A percentile compares a stretch with the other conserved stretches of the same genome.
Conservation (phyloP, 1,284 basidiomycete species). For the Leccinum variabile region DNA sequence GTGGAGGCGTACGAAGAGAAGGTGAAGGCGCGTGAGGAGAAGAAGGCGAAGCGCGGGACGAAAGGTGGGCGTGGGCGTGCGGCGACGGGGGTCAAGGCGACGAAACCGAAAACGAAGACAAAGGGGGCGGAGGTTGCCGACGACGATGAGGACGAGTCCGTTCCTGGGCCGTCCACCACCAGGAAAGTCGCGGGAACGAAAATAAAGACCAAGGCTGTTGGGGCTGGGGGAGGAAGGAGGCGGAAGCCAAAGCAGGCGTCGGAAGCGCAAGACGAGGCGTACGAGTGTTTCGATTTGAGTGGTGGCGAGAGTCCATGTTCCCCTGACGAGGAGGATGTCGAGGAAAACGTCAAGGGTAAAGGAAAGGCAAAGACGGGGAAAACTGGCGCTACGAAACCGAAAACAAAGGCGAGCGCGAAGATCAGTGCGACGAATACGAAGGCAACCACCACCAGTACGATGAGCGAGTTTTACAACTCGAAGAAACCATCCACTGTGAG, state of each 20-base stretch:
- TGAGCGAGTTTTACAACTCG: constrained; percentile 18
- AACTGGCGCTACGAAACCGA: neutral
- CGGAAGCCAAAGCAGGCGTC: constrained; percentile 28
- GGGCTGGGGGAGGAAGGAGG: constrained; percentile 10
- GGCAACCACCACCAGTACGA: constrained; percentile 8
- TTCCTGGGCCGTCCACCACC: constrained; percentile 6
- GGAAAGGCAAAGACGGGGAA: constrained; percentile 5
- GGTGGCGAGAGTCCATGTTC: constrained; percentile 27
- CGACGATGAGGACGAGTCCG: neutral
- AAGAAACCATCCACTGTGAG: constrained; percentile 14
- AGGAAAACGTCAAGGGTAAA: constrained; percentile 6
- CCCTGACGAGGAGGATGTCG: constrained; percentile 14
- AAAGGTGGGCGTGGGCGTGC: constrained; percentile 11
- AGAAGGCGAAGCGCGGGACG: constrained; percentile 46
- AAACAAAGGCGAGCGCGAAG: constrained; percentile 1
- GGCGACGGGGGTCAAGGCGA: neutral
- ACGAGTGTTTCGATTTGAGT: constrained; percentile 31
- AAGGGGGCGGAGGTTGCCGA: neutral
- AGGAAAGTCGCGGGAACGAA: constrained; percentile 12
- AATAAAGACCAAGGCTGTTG: constrained; percentile 6
- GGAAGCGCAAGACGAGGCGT: constrained; percentile 33
- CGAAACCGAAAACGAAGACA: constrained; percentile 1
- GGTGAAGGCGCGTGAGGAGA: constrained; percentile 48
- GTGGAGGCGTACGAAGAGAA: constrained; percentile 59
- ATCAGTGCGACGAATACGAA: neutral